Evolutionary conservation across 2,329 filamentous ascomycete genomes (phyloP).

Genomic region (Diaporthe citriasiana): DNA sequence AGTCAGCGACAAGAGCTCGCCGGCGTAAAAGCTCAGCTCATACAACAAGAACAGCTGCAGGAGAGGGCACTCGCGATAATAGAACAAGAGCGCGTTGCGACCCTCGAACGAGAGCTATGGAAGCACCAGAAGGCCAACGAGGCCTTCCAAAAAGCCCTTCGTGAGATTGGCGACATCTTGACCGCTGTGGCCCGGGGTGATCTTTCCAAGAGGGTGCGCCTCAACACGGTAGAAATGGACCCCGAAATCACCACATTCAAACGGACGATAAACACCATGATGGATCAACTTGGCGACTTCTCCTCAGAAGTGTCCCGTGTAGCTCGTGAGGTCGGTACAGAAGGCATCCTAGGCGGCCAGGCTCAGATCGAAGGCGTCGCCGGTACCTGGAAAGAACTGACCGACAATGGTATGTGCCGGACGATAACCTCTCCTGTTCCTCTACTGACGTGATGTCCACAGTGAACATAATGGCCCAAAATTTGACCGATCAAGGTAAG

Average conservation of each 20-base stretch:
- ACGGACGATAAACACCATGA: conserved; percentile 98
- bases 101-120: conserved; percentile 91
- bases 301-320: conserved; percentile 96
- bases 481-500: conserved; percentile 80
- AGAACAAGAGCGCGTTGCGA: conserved; percentile 88
- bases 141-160: conserved; percentile 96
- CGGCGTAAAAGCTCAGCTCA: conserved; percentile 86
- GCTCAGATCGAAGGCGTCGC: conserved; percentile 94
- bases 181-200: conserved; percentile 96
- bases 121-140: conserved; percentile 99
- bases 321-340: conserved; percentile 94
- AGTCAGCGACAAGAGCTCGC: conserved; percentile 88
- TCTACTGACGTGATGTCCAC: conserved; percentile 46
- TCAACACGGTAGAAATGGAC: conserved; percentile 97
- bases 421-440: background rate
- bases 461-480: conserved; percentile 89
- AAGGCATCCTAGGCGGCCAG: conserved; percentile 93
- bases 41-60: conserved; percentile 87
- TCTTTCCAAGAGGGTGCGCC: conserved; percentile 95
- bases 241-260: conserved; percentile 98
- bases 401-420: conserved; percentile 76
- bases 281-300: conserved; percentile 97
- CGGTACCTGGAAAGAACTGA: conserved; percentile 97
- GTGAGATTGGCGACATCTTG: conserved; percentile 97
- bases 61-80: conserved; percentile 85